These are phyloP conservation scores for Rhizomucor pusillus DNA, from an alignment of 371 early-diverging fungal genomes.

Conservation along the genomic window DNA sequence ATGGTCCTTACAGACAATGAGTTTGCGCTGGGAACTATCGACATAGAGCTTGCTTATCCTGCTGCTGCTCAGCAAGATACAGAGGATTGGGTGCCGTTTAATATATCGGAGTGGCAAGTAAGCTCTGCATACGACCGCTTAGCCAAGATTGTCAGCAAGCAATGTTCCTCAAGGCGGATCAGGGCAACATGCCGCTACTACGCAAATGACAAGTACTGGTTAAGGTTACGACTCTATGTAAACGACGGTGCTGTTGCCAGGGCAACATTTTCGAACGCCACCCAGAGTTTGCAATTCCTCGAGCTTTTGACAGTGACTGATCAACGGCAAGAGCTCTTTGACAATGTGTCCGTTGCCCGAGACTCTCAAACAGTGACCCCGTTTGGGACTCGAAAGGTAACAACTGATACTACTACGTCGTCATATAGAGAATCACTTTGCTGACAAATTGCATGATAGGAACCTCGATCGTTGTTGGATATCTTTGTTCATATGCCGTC, in stretches of 20 bases:
- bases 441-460: not conserved
- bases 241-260: not conserved
- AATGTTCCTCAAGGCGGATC: not conserved
- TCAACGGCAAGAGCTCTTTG: not conserved
- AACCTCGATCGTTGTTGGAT: constrained; percentile 18
- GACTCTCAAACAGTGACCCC: not conserved
- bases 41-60: not conserved
- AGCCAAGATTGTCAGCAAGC: not conserved
- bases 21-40: not conserved
- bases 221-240: not conserved
- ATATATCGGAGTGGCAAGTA: not conserved
- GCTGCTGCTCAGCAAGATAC: not conserved
- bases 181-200: constrained; percentile 1
- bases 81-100: constrained; percentile 1
- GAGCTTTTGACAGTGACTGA: not conserved
- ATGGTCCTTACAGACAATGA: not conserved
- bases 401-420: too few species aligned
- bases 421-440: too few species aligned
- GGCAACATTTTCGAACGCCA: too few species aligned
- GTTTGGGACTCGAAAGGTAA: not conserved
- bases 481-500: constrained; percentile 49
- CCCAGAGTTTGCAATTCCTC: constrained; percentile 2
- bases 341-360: not conserved
- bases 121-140: not conserved
- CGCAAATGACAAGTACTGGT: not conserved